These are phyloP conservation scores for Bassia scoparia DNA, from an alignment of 148 eudicot genomes.

Conservation along the genomic window DNA sequence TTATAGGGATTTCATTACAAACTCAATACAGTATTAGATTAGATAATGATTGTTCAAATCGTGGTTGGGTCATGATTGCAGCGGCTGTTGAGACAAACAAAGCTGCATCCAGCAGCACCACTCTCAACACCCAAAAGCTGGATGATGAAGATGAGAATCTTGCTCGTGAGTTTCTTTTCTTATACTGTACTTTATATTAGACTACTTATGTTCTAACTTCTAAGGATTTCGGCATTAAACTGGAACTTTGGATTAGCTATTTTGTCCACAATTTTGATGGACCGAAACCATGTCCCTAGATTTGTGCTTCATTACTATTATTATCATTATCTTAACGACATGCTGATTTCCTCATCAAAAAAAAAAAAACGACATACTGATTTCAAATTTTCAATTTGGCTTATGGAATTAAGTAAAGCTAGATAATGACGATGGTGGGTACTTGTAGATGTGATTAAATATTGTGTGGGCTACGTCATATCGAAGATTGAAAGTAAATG, in stretches of 20 bases:
- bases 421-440: no score
- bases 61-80: constrained; percentile 34
- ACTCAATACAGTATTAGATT: no score
- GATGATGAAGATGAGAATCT: constrained; percentile 95
- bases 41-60: background rate
- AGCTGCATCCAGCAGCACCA: constrained; percentile 91
- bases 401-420: no score
- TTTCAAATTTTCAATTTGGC: no score
- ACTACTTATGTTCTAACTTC: background rate
- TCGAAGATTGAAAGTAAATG: no score
- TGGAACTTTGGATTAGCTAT: constrained; percentile 3
- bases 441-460: no score
- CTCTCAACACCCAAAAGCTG: constrained; percentile 90
- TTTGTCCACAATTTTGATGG: background rate
- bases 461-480: no score
- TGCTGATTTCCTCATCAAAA: background rate
- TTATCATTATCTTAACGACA: background rate
- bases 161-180: constrained; percentile 59
- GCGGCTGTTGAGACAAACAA: constrained; percentile 86
- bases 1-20: no score
- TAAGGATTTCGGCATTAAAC: background rate
- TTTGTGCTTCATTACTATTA: background rate
- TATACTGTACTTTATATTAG: background rate
- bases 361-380: no score
- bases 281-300: background rate